Base-by-base conservation (phyloP, 2,329 filamentous ascomycete genomes). In the Huntiella abstrusa region DNA sequence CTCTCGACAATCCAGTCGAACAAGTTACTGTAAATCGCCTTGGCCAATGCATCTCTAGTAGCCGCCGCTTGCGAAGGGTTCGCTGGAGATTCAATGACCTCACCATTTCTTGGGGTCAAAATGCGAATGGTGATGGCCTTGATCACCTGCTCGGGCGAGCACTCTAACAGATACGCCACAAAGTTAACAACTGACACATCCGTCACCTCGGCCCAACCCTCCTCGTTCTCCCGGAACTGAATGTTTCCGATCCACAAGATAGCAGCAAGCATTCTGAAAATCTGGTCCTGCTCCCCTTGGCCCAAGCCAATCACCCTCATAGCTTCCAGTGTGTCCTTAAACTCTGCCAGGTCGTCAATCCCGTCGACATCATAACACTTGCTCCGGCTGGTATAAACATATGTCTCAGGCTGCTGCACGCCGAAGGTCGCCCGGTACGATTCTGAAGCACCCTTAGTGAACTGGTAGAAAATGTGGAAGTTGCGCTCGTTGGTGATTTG, bases 391-490 rank as follows among this genome's bases (percentile, higher is more conserved):
- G 87, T 94, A 60, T 98, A 98, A 17, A 83, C 66, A 61, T 98
- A 98, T 33, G 86, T 84, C 57, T 93, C 83, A 17, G 91, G 91
- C 55, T 81, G 80, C 60, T 96, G 88, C 15, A 98, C 69, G 43
- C 91, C 91, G 58, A 84, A 95, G n/a, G 69, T 77, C 56, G 91
- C 77, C 59, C 85, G 73, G 62, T 96, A 92, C 49, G 80, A 75
- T 54, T 80, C 71, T n/a, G 86, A 82, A 7, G 88, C 88, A 3
- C 83, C 86, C 64, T 96, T 98, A 41, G 91, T 84, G 62, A 96
- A 95, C 62, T 98, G 91, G 64, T 98, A 98, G 62, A 98, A 98
- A 57, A 98, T 96, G 64, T 98, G 91, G 63, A 98, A 98, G 64
- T 94, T 96, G 55, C 91, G 77, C 70, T 98, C 91, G 60, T 95